Conservation (phyloP, 208 protist species). For the Wallacemonas rigidus region DNA sequence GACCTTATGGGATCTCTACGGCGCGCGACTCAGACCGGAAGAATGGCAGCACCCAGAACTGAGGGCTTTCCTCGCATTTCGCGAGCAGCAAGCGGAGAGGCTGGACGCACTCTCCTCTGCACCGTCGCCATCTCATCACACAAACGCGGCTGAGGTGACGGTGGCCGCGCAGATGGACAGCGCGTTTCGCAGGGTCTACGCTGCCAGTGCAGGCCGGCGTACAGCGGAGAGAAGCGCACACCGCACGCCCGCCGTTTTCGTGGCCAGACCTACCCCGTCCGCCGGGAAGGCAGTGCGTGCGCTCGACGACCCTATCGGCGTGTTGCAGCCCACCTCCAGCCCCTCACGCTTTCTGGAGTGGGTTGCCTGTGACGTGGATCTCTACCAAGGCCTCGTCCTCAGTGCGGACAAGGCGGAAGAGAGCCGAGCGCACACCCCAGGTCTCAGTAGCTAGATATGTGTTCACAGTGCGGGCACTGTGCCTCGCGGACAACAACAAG, state of each 20-base stretch:
- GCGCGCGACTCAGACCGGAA: neutral
- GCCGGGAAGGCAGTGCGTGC: neutral
- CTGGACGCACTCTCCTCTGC: neutral
- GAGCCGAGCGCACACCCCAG: too few species aligned
- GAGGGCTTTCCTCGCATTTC: neutral
- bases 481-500: too few species aligned
- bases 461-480: too few species aligned
- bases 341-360: slow-evolving; percentile 56
- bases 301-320: neutral
- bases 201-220: neutral
- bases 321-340: slow-evolving; percentile 35
- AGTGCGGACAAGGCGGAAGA: too few species aligned
- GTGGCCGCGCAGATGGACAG: neutral
- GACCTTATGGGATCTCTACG: neutral
- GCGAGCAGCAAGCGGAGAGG: neutral
- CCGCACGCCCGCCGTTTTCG: slow-evolving; percentile 3
- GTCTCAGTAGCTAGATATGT: too few species aligned
- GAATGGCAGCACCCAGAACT: neutral
- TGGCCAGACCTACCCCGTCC: neutral
- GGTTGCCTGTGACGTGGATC: slow-evolving; percentile 54
- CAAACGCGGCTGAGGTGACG: neutral
- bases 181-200: neutral
- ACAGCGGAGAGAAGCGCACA: neutral
- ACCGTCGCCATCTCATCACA: neutral
- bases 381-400: slow-evolving; percentile 49